Conservation (phyloP, 2,329 filamentous ascomycete genomes). For the Cladosporium austrohemisphaericum region DNA sequence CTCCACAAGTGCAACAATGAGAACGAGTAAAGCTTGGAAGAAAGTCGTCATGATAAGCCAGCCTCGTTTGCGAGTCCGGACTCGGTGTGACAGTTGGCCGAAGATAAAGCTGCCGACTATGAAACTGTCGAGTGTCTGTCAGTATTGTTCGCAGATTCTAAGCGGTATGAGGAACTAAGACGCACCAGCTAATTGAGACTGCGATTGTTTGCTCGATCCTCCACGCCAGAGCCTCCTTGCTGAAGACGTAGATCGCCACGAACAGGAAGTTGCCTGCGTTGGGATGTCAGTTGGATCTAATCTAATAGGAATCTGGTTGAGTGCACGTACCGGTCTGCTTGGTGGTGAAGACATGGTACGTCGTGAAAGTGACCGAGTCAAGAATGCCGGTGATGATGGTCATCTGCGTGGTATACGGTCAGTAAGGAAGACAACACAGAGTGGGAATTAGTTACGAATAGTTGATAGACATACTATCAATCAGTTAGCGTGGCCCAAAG, state of each 20-base stretch:
- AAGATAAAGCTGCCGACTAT: constrained; percentile 21
- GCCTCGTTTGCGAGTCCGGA: constrained; percentile 18
- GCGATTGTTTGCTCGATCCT: constrained; percentile 11
- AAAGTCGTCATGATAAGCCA: constrained; percentile 23
- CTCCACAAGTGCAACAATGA: constrained; percentile 18
- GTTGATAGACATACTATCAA: background rate
- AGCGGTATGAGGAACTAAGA: background rate
- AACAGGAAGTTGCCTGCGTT: constrained; percentile 7
- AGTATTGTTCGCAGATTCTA: background rate
- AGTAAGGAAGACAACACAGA: background rate
- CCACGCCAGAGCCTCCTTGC: constrained; percentile 2
- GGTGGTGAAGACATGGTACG: constrained; percentile 28
- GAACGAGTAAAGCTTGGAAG: constrained; percentile 19
- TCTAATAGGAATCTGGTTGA: constrained; percentile 21
- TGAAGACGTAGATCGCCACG: constrained; percentile 8
- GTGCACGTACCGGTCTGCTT: constrained; percentile 29
- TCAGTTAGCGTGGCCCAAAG: background rate
- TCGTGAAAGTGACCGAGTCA: constrained; percentile 29
- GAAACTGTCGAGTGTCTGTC: constrained; percentile 13
- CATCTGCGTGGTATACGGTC: constrained; percentile 13
- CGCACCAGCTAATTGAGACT: constrained; percentile 5
- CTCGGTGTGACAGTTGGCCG: constrained; percentile 20
- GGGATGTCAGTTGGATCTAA: constrained; percentile 21
- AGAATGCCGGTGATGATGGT: constrained; percentile 28
- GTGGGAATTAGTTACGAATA: no score